Evolutionary conservation across 345 rosid genomes (phyloP), one percentile per base, ranked within the genome.

Genomic region (Toxicodendron radicans): DNA sequence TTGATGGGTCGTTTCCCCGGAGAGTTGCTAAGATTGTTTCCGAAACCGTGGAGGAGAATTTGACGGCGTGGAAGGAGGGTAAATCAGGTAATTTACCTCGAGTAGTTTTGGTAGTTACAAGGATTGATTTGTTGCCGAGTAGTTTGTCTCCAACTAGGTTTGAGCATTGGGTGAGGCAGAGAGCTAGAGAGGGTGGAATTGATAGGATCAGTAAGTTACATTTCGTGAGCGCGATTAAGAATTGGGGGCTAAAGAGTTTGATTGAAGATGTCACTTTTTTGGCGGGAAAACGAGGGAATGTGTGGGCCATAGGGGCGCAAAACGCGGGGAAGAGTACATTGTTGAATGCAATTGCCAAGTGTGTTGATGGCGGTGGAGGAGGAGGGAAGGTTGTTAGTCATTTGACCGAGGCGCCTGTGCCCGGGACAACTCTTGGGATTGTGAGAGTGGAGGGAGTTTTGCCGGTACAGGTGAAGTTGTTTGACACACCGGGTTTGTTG

Each of bases 291-390:
- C 75, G 99, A 70, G 98, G 98, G 9, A 83, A 90, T 74, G 98
- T 93, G 30, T 93, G 99, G 99, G 93, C 93, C 0, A 85, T 93
- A 1, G 97, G 99, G 24, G 87, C 93, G 0, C 99, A 95, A 68
- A 95, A 89, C 78, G 99, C 97, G 0, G 99, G 99, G 67, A 95
- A 95, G 85, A 95, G 92, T 76, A 91, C 98, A 10, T 71, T 93
- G 86, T 88, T 93, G 43, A 94, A 95, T 71, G 93, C 97, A 0
- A 82, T 95, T 27, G 88, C 85, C 76, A 87, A 85, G 87, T 78
- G 78, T 66, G 86, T 79, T 73, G 84, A 82, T 49, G 85, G 79
- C 4, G 86, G 79, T 8, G 75, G 18, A 5, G 46, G 48, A 30
- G 66, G 57, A 10, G 64, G 52, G 69, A 85, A 84, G 75, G 80